Percentiles rank a stretch among this genome's conserved stretches.
phyloP scores from a whole-genome alignment of 371 early-diverging fungal species.

The Circinella umbellata region DNA sequence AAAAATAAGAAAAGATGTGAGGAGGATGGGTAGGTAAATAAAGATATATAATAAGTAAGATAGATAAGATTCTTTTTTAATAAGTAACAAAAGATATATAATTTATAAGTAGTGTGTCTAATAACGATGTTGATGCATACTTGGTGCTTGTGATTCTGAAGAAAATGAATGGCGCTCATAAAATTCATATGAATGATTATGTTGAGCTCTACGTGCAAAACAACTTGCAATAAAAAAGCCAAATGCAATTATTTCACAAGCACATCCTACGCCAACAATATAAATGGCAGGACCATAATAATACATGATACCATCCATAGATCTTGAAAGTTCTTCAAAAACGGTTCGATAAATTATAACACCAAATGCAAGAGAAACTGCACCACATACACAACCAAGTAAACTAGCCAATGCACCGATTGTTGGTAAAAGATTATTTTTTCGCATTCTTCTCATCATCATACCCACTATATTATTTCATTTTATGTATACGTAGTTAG shows the following conservation, averaged over 20 bases:
- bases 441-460: conserved; percentile 23
- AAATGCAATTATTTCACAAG: conserved; percentile 25
- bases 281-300: conserved; percentile 40
- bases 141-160: not conserved
- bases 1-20: too few species aligned
- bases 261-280: conserved; percentile 29
- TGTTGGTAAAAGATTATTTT: conserved; percentile 32
- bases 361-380: conserved; percentile 27
- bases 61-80: too few species aligned
- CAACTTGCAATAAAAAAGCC: conserved; percentile 28
- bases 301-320: conserved; percentile 28
- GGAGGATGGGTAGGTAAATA: too few species aligned
- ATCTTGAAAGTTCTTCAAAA: conserved; percentile 19
- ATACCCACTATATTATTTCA: conserved; percentile 5
- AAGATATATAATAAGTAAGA: too few species aligned
- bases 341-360: conserved; percentile 35
- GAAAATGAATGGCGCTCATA: conserved; percentile 16
- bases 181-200: conserved; percentile 9
- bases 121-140: conserved; percentile 13
- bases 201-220: conserved; percentile 1
- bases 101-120: not conserved
- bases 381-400: conserved; percentile 27
- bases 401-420: conserved; percentile 29
- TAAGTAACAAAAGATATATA: too few species aligned
- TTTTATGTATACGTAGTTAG: not conserved